These are phyloP conservation scores for Solanum medicagineum DNA, from an alignment of 257 asterid genomes.

Conservation along the genomic window DNA sequence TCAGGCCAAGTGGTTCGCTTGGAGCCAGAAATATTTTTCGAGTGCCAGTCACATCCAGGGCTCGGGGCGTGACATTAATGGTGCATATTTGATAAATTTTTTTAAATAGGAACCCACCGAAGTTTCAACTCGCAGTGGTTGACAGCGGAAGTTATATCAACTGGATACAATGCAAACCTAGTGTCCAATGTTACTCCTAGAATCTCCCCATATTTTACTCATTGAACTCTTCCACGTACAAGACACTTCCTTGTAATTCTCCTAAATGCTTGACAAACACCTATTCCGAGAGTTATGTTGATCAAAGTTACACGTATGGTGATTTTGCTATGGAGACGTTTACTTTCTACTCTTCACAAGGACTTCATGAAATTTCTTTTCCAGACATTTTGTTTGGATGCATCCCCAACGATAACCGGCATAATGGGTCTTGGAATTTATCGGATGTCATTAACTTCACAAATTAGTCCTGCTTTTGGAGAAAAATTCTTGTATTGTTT, in stretches of 20 bases:
- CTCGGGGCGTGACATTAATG: no score
- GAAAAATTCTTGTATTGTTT: background rate
- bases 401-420: background rate
- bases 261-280: background rate
- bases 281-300: background rate
- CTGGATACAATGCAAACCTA: background rate
- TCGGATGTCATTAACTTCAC: background rate
- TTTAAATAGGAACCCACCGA: background rate
- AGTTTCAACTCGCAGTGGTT: background rate
- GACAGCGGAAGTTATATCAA: background rate
- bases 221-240: background rate
- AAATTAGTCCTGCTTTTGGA: background rate
- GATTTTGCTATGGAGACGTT: background rate
- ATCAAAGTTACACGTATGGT: background rate
- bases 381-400: background rate
- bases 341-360: background rate
- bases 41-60: no score
- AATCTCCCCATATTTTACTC: background rate
- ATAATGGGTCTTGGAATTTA: background rate
- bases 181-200: background rate
- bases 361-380: background rate
- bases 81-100: background rate
- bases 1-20: no score
- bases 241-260: background rate
- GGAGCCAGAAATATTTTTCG: no score